Conservation (phyloP, 495 filamentous ascomycete genomes). For the Penicillium chermesinum region DNA sequence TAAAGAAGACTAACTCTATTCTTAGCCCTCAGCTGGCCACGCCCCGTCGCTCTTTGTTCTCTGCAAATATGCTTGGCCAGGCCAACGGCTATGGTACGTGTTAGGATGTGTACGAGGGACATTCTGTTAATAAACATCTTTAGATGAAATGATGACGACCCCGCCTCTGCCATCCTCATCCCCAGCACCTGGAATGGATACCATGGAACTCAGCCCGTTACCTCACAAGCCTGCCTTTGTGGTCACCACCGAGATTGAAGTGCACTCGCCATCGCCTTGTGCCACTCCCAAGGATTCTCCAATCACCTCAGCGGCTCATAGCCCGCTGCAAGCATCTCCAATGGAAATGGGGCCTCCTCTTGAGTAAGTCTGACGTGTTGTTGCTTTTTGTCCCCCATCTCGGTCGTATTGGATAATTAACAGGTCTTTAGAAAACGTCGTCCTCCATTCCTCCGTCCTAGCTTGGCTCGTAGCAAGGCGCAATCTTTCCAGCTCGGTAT, state of each 20-base stretch:
- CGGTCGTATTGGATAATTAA: no score
- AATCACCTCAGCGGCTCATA: slow-evolving; percentile 29
- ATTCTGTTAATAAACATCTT: slow-evolving; percentile 2
- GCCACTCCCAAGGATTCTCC: slow-evolving; percentile 48
- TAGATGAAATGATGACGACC: slow-evolving; percentile 67
- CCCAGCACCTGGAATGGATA: slow-evolving; percentile 55
- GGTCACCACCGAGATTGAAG: slow-evolving; percentile 50
- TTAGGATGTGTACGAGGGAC: slow-evolving; percentile 8
- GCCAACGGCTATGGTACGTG: slow-evolving; percentile 67
- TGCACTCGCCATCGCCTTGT: slow-evolving; percentile 62
- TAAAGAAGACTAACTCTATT: slow-evolving; percentile 25
- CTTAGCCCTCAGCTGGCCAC: slow-evolving; percentile 84
- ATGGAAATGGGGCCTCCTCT: slow-evolving; percentile 37
- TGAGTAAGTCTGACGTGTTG: slow-evolving; percentile 33
- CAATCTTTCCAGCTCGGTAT: slow-evolving; percentile 39
- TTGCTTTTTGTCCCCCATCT: no score
- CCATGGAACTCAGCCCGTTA: slow-evolving; percentile 92
- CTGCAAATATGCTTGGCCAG: slow-evolving; percentile 64
- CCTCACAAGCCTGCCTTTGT: slow-evolving; percentile 78
- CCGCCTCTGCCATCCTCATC: slow-evolving; percentile 86
- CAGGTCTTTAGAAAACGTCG: slow-evolving; percentile 33
- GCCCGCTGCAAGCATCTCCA: slow-evolving; percentile 47
- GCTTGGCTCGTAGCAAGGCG: slow-evolving; percentile 38
- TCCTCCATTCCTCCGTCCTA: slow-evolving; percentile 39
- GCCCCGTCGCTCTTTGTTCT: slow-evolving; percentile 89